A percentile compares a stretch with the other conserved stretches of the same genome.
Evolutionary conservation across 78 protist genomes (phyloP).

Genomic region (Anaeramoeba flamelloides): DNA sequence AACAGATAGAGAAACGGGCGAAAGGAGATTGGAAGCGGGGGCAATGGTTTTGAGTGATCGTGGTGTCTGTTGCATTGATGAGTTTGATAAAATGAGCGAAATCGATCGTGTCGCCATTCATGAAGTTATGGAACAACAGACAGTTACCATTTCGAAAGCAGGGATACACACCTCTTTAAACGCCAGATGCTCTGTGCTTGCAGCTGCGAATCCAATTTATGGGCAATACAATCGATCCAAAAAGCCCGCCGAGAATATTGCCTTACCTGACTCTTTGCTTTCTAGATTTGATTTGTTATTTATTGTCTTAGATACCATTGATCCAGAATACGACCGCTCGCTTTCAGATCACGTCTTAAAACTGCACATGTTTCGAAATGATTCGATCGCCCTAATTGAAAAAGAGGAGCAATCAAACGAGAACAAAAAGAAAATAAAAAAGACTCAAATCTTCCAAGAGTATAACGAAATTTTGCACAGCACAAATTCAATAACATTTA

Average conservation of each 20-base stretch:
- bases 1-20: constrained; percentile 83
- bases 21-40: constrained; percentile 94
- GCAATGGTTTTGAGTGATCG: constrained; percentile 99
- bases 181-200: background rate
- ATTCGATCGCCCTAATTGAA: background rate
- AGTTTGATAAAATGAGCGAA: constrained; percentile 95
- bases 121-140: constrained; percentile 32
- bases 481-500: background rate
- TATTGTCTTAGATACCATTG: constrained; percentile 67
- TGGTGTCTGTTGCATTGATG: constrained; percentile 96
- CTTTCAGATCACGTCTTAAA: constrained; percentile 54
- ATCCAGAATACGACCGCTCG: constrained; percentile 23
- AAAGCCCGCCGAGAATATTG: constrained; percentile 41
- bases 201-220: constrained; percentile 8
- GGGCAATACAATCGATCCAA: constrained; percentile 3
- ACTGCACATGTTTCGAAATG: constrained; percentile 39
- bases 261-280: constrained; percentile 92
- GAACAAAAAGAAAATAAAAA: background rate
- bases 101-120: constrained; percentile 49
- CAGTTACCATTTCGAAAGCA: background rate
- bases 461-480: background rate
- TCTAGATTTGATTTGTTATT: constrained; percentile 98
- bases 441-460: background rate
- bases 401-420: background rate
- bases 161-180: background rate